These are phyloP conservation scores for Cucurbita ficifolia DNA, from an alignment of 306 rosid genomes.

Conservation along the genomic window DNA sequence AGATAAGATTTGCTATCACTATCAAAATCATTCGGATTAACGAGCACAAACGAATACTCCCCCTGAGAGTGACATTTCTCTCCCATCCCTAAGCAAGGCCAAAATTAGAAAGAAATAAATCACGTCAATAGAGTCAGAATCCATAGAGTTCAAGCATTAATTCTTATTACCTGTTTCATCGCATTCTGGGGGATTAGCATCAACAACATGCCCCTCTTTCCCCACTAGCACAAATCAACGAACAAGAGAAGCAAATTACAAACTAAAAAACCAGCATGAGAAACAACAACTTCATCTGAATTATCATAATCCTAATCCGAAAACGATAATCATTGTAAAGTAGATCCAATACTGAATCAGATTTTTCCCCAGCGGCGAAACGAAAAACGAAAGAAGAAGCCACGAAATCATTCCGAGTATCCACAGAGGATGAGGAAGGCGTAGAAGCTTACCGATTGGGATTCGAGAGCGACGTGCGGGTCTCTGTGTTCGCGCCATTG, in stretches of 20 bases:
- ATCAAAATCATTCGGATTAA: conserved; percentile 57
- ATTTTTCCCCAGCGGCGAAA: neutral
- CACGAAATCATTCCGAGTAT: neutral
- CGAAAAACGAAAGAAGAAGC: neutral
- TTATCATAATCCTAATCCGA: neutral
- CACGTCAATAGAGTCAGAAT: neutral
- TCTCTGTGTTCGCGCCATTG: conserved; percentile 43
- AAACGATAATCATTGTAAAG: neutral
- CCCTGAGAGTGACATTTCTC: neutral
- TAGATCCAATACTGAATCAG: too few species aligned
- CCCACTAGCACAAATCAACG: neutral
- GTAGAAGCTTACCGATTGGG: conserved; percentile 32
- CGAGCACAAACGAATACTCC: conserved; percentile 27
- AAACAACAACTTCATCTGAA: neutral
- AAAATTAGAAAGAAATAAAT: neutral
- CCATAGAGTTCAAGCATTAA: neutral
- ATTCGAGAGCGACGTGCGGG: conserved; percentile 27
- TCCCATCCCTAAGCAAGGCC: conserved; percentile 15
- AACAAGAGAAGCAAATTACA: neutral
- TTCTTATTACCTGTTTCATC: neutral
- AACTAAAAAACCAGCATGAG: neutral
- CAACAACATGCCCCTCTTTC: neutral
- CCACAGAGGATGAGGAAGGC: conserved; percentile 8
- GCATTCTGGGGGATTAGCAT: neutral
- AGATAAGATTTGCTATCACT: conserved; percentile 30